phyloP scores from a whole-genome alignment of 2,329 filamentous ascomycete species.

The Trichoderma semiorbis region DNA sequence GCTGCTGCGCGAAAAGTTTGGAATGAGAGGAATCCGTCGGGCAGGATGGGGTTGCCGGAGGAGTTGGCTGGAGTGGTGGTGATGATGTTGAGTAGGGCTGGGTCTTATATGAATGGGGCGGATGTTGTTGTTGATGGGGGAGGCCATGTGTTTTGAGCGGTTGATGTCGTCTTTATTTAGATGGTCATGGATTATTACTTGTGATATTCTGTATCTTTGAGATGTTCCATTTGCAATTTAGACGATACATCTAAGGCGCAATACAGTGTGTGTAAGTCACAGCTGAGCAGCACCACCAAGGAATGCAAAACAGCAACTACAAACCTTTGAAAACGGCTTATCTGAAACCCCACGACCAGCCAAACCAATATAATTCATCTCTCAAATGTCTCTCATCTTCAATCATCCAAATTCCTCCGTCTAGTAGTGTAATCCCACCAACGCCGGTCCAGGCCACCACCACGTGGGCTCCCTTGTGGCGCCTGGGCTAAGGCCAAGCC shows the following conservation, averaged over 20 bases:
- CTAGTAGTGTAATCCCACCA: neutral
- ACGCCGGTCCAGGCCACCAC: neutral
- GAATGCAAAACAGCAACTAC: neutral
- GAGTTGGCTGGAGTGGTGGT: constrained; percentile 63
- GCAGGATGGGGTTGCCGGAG: constrained; percentile 61
- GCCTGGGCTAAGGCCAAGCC: neutral
- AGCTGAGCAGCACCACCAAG: neutral
- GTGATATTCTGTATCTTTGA: neutral
- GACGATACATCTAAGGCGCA: neutral
- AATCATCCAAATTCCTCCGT: neutral
- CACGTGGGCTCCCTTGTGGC: neutral
- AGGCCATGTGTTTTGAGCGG: constrained; percentile 21
- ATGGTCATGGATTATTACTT: neutral
- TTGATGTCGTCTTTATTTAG: neutral
- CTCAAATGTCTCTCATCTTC: neutral
- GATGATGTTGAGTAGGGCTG: constrained; percentile 56
- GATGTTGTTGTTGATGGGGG: constrained; percentile 65
- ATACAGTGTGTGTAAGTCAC: neutral
- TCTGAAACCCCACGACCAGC: neutral
- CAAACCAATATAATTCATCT: neutral
- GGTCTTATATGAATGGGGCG: constrained; percentile 65
- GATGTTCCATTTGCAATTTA: neutral
- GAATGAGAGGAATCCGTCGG: constrained; percentile 58
- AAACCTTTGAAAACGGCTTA: neutral
- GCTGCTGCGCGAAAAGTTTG: constrained; percentile 52